A percentile compares a stretch with the other conserved stretches of the same genome.
These are phyloP conservation scores for Moesziomyces globuligerus DNA, from an alignment of 1,284 basidiomycete species.

Conservation along the genomic window DNA sequence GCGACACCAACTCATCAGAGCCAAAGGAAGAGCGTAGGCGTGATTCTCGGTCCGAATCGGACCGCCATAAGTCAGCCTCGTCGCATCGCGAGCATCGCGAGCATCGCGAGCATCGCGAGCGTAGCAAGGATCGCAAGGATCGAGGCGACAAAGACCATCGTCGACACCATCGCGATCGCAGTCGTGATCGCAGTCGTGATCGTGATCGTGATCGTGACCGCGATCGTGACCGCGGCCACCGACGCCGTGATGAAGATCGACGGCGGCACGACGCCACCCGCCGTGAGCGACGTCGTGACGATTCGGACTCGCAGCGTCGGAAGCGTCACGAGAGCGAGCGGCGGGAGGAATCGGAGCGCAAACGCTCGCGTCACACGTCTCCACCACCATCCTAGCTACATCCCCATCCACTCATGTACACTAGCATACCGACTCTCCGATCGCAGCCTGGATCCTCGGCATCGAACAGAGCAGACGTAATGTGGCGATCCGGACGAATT, in stretches of 20 bases:
- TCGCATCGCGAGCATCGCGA: slow-evolving; percentile 3
- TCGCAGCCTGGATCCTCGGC: background rate
- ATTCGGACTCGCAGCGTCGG: background rate
- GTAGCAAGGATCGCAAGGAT: slow-evolving; percentile 5
- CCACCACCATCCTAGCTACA: background rate
- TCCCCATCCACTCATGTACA: background rate
- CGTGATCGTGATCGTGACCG: slow-evolving; percentile 4
- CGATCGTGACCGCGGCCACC: background rate
- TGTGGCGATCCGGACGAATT: background rate
- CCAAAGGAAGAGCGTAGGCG: no score
- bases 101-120: slow-evolving; percentile 9
- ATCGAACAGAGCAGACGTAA: no score
- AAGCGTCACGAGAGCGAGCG: slow-evolving; percentile 7
- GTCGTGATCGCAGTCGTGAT: slow-evolving; percentile 4
- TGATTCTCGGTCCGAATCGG: no score
- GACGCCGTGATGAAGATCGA: background rate
- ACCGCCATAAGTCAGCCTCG: background rate
- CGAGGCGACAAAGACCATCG: background rate
- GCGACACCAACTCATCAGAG: no score
- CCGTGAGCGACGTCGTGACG: background rate
- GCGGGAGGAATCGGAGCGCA: background rate
- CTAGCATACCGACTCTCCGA: no score
- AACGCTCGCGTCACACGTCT: background rate
- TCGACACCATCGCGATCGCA: slow-evolving; percentile 6
- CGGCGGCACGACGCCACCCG: background rate